Base-by-base conservation (phyloP, 208 protist species). In the Naegleria fowleri region DNA sequence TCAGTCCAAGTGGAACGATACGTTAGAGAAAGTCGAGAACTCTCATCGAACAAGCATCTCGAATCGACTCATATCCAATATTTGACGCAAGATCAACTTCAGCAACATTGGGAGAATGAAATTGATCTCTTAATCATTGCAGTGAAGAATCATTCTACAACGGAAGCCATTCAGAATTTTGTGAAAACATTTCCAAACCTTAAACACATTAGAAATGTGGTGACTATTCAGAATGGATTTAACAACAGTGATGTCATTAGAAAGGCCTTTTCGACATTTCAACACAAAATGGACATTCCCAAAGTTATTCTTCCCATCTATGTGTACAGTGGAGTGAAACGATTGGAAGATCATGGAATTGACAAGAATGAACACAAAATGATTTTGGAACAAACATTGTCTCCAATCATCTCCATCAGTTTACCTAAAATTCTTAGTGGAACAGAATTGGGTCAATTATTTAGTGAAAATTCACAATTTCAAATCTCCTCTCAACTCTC, bases 211-310 rank as follows among this genome's bases (percentile, higher is more conserved):
- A 4, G 22, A 29, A 15, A 67, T 0, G 86, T 95, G 4, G 33
- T 95, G 22, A 95, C 94, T 15, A 58, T 95, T 40, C 94, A 95
- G 79, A 95, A 95, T 91, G 94, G 94, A 36, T 51, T 95, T 40
- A 94, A 94, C 2, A 95, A 95, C 88, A 5, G 79, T 3, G 92
- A 95, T 29, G 79, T 85, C 29, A 87, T 95, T 29, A 29, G 11
- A 29, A 67, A 15, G 19, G 2, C 43, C 52, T n/a, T 22, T 22
- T 7, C 33, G 36, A n/a, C n/a, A n/a, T 13, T 48, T 95, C 2
- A 41, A 39, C 7, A 88, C 93, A 19, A 15, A 3, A 16, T 41
- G 0, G 15, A 84, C 5, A 2, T 40, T 16, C 11, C 11, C 11
- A 16, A 33, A 15, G 29, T 40, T 84, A 41, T 33, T 16, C 33